These are phyloP conservation scores for Penicillium pancosmium DNA, from an alignment of 495 filamentous ascomycete species.

Conservation along the genomic window DNA sequence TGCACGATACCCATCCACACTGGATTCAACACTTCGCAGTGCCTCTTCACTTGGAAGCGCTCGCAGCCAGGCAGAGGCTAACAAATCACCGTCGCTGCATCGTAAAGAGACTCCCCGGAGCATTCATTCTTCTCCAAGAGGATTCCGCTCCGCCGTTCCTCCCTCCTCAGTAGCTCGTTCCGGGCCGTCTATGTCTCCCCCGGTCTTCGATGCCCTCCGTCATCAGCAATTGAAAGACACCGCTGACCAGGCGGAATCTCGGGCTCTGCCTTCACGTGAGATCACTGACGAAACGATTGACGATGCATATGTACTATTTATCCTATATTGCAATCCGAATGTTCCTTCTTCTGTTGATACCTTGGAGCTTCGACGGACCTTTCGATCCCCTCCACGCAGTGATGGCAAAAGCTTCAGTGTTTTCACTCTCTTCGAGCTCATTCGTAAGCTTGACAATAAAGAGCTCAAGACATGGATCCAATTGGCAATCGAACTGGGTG, in stretches of 20 bases:
- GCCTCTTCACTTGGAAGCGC: conserved; percentile 49
- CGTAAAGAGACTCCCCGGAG: conserved; percentile 50
- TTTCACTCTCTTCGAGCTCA: conserved; percentile 78
- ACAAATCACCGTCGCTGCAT: conserved; percentile 44
- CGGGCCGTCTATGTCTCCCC: conserved; percentile 48
- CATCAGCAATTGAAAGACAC: conserved; percentile 38
- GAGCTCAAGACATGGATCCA: conserved; percentile 98
- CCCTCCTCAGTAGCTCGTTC: conserved; percentile 34
- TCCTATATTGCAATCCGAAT: conserved; percentile 88
- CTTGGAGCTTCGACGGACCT: conserved; percentile 73
- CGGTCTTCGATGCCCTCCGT: conserved; percentile 38
- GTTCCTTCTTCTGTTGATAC: conserved; percentile 73
- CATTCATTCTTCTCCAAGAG: conserved; percentile 46
- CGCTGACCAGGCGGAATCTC: conserved; percentile 39
- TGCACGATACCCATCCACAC: conserved; percentile 43
- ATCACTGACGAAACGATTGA: conserved; percentile 78
- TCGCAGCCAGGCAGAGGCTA: conserved; percentile 40
- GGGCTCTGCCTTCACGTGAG: conserved; percentile 65
- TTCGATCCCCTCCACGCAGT: conserved; percentile 84
- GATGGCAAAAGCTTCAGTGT: conserved; percentile 92
- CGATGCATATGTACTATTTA: conserved; percentile 84
- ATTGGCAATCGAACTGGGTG: conserved; percentile 84
- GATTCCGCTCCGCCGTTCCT: conserved; percentile 34
- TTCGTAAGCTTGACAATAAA: conserved; percentile 78
- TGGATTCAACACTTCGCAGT: conserved; percentile 45